phyloP scores from a whole-genome alignment of 2,329 filamentous ascomycete genomes.

The Tympanopsis confertula region DNA sequence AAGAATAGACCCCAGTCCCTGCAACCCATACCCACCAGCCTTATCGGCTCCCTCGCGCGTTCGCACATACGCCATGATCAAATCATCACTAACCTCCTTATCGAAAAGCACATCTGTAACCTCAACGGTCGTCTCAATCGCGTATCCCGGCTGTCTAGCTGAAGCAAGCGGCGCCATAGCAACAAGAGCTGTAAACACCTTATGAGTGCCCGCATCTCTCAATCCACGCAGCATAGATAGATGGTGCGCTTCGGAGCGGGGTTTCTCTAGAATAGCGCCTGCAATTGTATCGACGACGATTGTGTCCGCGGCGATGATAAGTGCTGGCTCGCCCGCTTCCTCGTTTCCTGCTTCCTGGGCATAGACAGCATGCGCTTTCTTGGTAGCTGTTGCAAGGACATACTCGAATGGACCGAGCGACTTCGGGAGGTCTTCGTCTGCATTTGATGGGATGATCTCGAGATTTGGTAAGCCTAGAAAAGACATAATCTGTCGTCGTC shows the following conservation, averaged over 20 bases:
- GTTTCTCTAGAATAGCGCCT: conserved; percentile 55
- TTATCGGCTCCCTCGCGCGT: conserved; percentile 60
- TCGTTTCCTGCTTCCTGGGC: neutral
- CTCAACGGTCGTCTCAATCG: conserved; percentile 50
- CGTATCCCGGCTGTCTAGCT: conserved; percentile 50
- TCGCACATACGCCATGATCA: conserved; percentile 43
- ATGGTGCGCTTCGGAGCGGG: conserved; percentile 46
- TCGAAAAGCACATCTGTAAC: conserved; percentile 56
- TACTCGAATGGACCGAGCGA: conserved; percentile 51
- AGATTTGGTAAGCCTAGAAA: conserved; percentile 49
- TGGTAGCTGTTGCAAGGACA: conserved; percentile 49
- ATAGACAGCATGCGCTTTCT: conserved; percentile 47
- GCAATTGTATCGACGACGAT: conserved; percentile 38
- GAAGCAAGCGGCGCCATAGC: conserved; percentile 49
- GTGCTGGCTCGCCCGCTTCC: conserved; percentile 32
- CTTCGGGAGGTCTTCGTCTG: conserved; percentile 51
- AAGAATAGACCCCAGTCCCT: conserved; percentile 50
- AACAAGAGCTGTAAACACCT: conserved; percentile 51
- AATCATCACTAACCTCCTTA: conserved; percentile 45
- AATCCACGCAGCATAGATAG: conserved; percentile 47
- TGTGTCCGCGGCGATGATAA: conserved; percentile 55
- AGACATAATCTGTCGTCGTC: conserved; percentile 45
- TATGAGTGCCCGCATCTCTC: conserved; percentile 42
- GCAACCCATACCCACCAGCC: conserved; percentile 58
- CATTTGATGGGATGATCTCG: conserved; percentile 50